Base-by-base conservation (phyloP, 768 basidiomycete species). In the Daedaleopsis nitida region DNA sequence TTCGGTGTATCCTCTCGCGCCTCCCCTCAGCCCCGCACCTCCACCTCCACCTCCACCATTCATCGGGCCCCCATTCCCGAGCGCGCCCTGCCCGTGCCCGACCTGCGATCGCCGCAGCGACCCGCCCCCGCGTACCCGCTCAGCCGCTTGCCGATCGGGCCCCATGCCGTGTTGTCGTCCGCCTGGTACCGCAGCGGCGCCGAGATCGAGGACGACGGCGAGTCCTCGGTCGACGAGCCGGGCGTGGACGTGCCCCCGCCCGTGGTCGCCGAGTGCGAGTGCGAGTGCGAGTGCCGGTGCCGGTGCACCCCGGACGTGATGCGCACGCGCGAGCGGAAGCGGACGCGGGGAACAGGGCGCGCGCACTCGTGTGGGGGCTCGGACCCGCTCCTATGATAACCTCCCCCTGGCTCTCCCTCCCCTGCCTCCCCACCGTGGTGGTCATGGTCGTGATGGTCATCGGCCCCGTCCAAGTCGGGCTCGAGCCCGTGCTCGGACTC, bases 131-230 rank as follows among this genome's bases (percentile, higher is more conserved):
- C 65, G 16, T 72, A 68, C 17, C 68, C 58, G 55, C 70, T 78
- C 24, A 89, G 80, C 50, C 88, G 81, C 69, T 77, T 80, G 11
- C 85, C 86, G 19, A 91, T 75, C 5, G 88, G 83, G 6, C 81
- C 85, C 83, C 85, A 90, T 1, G 74, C 66, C 43, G 77, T 80
- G 52, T 83, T 79, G 58, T 85, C 74, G 62, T 78, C 81, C 27
- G 85, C 67, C 57, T 75, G 72, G 67, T 72, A 82, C 51, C 86
- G 88, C 23, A 94, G 78, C 17, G 92, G 92, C 1, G 83, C 92
- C 42, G 91, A 93, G 63, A 94, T 88, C 43, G 91, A 92, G 3
- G 91, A 92, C 5, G 90, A 91, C 4, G 82, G 83, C 1, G 91
- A 91, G 45, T 81, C 80, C 7, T 86, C 86, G 21, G 77, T 66